Evolutionary conservation across 495 filamentous ascomycete genomes (phyloP).

Genomic region (Neurospora cerealis): DNA sequence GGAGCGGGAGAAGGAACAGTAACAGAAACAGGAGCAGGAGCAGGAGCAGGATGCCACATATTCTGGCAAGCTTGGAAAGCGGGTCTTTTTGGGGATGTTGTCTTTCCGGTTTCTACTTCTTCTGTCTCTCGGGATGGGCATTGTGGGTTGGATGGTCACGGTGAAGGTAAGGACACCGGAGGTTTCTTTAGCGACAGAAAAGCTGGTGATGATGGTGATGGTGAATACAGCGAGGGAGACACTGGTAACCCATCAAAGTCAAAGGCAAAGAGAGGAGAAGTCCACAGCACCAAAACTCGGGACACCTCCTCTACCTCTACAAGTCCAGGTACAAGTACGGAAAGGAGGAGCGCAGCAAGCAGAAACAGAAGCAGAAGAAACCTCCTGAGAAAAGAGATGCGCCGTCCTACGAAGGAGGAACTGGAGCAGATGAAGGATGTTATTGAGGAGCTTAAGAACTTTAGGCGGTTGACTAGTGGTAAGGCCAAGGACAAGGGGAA

Average conservation of each 20-base stretch:
- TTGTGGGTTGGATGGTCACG: neutral
- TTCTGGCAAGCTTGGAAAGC: neutral
- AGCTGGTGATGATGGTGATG: neutral
- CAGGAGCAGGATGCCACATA: neutral
- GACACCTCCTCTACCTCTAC: conserved; percentile 5
- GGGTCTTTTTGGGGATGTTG: neutral
- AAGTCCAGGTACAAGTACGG: conserved; percentile 19
- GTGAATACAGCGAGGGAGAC: neutral
- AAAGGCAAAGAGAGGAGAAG: too few species aligned
- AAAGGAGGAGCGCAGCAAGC: neutral
- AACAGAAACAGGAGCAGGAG: neutral
- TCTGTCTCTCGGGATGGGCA: neutral
- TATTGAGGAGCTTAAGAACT: conserved; percentile 26
- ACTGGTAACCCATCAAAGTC: too few species aligned
- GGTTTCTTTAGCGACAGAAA: neutral
- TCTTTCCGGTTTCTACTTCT: neutral
- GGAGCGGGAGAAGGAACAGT: neutral
- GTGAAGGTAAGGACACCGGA: neutral
- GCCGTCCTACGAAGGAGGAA: conserved; percentile 9
- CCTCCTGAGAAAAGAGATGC: conserved; percentile 6
- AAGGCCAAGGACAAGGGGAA: neutral
- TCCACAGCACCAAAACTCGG: too few species aligned
- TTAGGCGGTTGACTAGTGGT: conserved; percentile 14
- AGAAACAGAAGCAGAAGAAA: neutral
- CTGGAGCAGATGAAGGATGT: conserved; percentile 27